phyloP scores from a whole-genome alignment of 2,329 filamentous ascomycete species.

The Diaporthe australafricana region DNA sequence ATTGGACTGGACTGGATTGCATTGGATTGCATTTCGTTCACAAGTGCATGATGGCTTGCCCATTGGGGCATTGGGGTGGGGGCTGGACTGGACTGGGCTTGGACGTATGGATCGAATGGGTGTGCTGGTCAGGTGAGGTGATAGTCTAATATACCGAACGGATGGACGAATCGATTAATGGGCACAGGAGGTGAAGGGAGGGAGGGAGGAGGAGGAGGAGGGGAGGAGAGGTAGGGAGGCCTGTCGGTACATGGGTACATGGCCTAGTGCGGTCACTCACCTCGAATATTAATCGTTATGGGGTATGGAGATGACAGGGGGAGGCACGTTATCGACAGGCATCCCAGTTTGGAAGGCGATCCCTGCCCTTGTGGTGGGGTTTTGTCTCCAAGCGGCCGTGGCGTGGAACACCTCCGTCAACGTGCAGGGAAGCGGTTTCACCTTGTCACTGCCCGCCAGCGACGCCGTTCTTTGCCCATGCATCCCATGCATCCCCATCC shows the following conservation, averaged over 20 bases:
- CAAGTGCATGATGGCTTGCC: neutral
- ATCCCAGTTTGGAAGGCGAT: constrained; percentile 21
- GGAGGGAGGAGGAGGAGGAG: neutral
- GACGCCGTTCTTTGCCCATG: neutral
- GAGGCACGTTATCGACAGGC: constrained; percentile 17
- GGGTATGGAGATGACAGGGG: constrained; percentile 18
- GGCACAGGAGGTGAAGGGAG: neutral
- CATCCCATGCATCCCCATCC: neutral
- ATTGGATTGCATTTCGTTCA: constrained; percentile 9
- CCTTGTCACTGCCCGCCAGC: constrained; percentile 13
- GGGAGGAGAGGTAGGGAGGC: neutral
- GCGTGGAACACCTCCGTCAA: constrained; percentile 24
- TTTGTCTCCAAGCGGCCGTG: constrained; percentile 20
- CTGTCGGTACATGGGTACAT: neutral
- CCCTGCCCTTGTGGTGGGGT: constrained; percentile 20
- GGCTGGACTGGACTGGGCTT: neutral
- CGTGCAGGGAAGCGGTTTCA: constrained; percentile 30
- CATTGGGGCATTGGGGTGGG: neutral
- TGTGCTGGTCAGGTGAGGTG: neutral
- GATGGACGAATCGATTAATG: neutral
- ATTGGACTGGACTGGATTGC: neutral
- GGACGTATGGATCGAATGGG: neutral
- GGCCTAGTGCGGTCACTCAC: neutral
- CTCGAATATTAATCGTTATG: neutral
- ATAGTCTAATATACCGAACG: neutral